A percentile compares a stretch with the other conserved stretches of the same genome.
Evolutionary conservation across 805 yeast genomes (phyloP).

Genomic region (Saccharomycopsis malanga): DNA sequence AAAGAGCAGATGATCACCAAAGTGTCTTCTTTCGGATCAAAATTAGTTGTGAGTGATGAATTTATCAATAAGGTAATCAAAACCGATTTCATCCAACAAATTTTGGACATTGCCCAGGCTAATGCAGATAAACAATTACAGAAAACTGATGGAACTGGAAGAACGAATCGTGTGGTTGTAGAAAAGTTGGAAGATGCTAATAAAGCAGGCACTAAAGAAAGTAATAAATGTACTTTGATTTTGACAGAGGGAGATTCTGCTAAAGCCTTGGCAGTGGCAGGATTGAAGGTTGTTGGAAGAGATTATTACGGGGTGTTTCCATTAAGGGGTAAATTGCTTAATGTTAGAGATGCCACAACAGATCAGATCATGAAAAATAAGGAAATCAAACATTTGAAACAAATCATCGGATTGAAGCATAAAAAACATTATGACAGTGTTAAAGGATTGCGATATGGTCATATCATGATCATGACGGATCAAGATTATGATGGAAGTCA

Average conservation of each 20-base stretch:
- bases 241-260: conserved; percentile 98
- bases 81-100: conserved; percentile 63
- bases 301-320: conserved; percentile 95
- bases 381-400: conserved; percentile 91
- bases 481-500: conserved; percentile 99
- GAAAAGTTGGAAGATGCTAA: conserved; percentile 93
- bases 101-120: conserved; percentile 75
- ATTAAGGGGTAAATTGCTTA: conserved; percentile 85
- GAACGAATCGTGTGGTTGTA: conserved; percentile 77
- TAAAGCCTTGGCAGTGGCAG: conserved; percentile 82
- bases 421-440: conserved; percentile 73
- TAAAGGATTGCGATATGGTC: conserved; percentile 82
- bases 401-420: conserved; percentile 93
- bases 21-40: conserved; percentile 84
- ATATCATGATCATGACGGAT: conserved; percentile 98
- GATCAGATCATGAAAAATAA: conserved; percentile 90
- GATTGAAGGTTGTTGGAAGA: conserved; percentile 90
- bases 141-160: conserved; percentile 76
- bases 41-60: conserved; percentile 65
- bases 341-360: conserved; percentile 95
- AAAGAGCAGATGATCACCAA: conserved; percentile 93
- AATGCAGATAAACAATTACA: conserved; percentile 84
- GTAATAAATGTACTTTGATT: conserved; percentile 85
- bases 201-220: conserved; percentile 90
- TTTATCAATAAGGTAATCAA: conserved; percentile 67